Conservation (phyloP, 192 early-diverging fungal species). For the Mortierella alpina region DNA sequence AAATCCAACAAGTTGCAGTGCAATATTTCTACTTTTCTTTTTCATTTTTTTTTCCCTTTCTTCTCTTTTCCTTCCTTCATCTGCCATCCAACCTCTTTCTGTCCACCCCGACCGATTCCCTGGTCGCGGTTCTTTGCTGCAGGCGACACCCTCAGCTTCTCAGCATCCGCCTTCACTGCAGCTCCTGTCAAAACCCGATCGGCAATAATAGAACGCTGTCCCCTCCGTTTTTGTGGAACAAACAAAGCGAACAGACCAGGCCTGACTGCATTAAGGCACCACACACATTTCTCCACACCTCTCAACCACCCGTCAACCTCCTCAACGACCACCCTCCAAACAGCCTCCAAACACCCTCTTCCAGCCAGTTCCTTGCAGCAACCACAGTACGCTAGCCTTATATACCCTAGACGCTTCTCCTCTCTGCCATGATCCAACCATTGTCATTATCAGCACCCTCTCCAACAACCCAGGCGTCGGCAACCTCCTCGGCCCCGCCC, state of each 20-base stretch:
- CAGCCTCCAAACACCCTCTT: too few species aligned
- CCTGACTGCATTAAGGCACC: neutral
- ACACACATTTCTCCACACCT: conserved; percentile 1
- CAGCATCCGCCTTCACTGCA: too few species aligned
- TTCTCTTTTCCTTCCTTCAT: neutral
- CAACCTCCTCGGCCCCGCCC: neutral
- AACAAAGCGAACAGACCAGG: conserved; percentile 46
- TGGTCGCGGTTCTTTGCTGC: conserved; percentile 12
- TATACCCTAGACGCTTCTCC: neutral
- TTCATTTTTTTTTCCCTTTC: neutral
- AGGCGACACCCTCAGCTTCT: conserved; percentile 1
- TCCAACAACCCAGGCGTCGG: neutral
- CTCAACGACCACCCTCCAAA: neutral
- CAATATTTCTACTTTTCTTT: neutral
- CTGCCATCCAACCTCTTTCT: neutral
- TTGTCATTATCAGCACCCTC: neutral
- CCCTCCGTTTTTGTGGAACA: conserved; percentile 29
- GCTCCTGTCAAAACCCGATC: too few species aligned
- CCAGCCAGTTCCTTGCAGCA: neutral
- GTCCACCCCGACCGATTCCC: neutral
- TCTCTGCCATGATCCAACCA: neutral
- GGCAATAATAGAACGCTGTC: too few species aligned
- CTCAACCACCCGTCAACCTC: neutral
- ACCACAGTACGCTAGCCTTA: neutral
- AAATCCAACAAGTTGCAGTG: neutral